Evolutionary conservation across 805 yeast species (phyloP).

Genomic region (Grigorovia humatica): DNA sequence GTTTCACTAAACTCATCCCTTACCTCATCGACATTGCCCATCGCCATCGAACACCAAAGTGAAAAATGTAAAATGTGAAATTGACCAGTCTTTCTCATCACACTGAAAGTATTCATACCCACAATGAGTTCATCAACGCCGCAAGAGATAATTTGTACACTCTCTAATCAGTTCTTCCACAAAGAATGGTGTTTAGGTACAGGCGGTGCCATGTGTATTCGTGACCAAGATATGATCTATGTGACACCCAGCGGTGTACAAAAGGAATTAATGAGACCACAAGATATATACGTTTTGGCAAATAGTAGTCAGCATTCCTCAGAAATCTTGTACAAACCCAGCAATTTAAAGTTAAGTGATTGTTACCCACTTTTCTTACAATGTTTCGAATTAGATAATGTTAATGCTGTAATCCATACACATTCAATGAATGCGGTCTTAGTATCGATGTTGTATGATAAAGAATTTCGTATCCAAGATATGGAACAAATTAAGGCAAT

Average conservation of each 20-base stretch:
- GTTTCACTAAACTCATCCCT: no score
- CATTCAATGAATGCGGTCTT: conserved; percentile 86
- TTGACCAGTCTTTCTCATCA: no score
- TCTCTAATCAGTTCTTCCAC: conserved; percentile 65
- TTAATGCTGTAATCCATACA: conserved; percentile 92
- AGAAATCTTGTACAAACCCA: conserved; percentile 49
- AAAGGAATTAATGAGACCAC: conserved; percentile 76
- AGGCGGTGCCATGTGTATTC: conserved; percentile 86
- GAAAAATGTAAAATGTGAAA: no score
- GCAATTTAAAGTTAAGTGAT: conserved; percentile 72
- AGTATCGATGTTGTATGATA: conserved; percentile 57
- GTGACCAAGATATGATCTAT: conserved; percentile 39
- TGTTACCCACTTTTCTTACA: conserved; percentile 84
- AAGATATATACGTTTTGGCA: conserved; percentile 71
- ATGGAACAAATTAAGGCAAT: conserved; percentile 91
- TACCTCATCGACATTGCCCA: no score
- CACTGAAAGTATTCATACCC: no score
- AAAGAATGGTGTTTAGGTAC: conserved; percentile 94
- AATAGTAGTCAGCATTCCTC: conserved; percentile 26
- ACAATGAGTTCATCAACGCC: conserved; percentile 32
- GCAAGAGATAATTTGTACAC: conserved; percentile 84
- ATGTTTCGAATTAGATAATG: conserved; percentile 53
- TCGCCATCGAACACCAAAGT: no score
- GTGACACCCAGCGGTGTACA: conserved; percentile 96
- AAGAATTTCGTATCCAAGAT: conserved; percentile 64